Evolutionary conservation across 2,329 filamentous ascomycete genomes (phyloP), one percentile per base, ranked within the genome.

Genomic region (Ophiostoma quercus): DNA sequence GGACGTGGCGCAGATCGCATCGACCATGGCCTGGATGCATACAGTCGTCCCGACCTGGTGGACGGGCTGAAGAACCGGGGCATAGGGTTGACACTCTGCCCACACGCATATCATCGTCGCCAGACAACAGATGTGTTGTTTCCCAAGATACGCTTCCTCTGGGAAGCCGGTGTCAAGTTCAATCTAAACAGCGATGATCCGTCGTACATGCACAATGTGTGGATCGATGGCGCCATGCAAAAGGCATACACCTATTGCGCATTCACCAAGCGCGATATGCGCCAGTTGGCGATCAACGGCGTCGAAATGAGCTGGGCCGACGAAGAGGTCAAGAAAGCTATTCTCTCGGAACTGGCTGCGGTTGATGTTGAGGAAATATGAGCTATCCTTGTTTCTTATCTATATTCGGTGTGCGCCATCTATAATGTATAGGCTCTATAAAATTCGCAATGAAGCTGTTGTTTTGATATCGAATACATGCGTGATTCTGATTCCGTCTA

Each of bases 161-260:
- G 65, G 65, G 65, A 66, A 9, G 22, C 39, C n/a, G 65, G 22
- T 25, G 65, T 66, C 65, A 47, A 25, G 39, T 66, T 43, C n/a
- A 25, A 22, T 19, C 3, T 66, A 2, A 66, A 66, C n/a, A 66
- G 65, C 12, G 37, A 66, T 16, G 65, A 47, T 4, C 65, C 65
- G 8, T 9, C 37, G 2, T 66, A 43, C 11, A 66, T 43, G 65
- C 65, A 66, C 39, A 41, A 66, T 7, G 65, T 66, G 3, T 66
- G 65, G 65, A 43, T 66, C 19, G 62, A 66, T 12, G 65, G 65
- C 39, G 65, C 39, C 37, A 66, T 66, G 65, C 65, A 66, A 9
- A 66, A 66, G n/a, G 65, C 39, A 14, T 66, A 66, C 39, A 66
- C 37, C 2, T 66, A 66, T 22, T 66, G 65, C 12, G 9, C 11